Percentiles rank a stretch among this genome's conserved stretches.
Evolutionary conservation across 2,329 filamentous ascomycete genomes (phyloP).

Genomic region (Colletotrichum sp.): DNA sequence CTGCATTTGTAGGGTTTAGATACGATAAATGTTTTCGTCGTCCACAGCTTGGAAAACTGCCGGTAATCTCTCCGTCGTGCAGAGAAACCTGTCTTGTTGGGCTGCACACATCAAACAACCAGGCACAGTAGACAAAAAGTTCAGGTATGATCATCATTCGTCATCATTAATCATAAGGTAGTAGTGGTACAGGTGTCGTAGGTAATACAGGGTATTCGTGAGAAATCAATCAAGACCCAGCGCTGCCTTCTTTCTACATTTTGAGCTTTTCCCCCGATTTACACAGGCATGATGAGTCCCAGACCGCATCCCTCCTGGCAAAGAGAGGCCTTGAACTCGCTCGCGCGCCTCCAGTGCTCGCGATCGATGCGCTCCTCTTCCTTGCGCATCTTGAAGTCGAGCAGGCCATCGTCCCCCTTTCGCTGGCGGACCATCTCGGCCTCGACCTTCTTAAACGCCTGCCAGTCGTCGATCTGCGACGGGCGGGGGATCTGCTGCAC

Average conservation of each 20-base stretch:
- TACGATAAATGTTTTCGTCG: background rate
- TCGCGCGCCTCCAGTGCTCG: constrained; percentile 19
- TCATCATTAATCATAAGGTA: constrained; percentile 11
- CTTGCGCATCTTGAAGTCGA: constrained; percentile 19
- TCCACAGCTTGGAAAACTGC: background rate
- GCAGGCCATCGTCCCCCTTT: constrained; percentile 16
- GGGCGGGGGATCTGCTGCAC: constrained; percentile 52
- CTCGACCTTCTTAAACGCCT: constrained; percentile 46
- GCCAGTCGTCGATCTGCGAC: constrained; percentile 62
- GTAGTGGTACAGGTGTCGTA: constrained; percentile 8
- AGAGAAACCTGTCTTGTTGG: background rate
- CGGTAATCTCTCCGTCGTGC: rapidly evolving
- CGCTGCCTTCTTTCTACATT: background rate
- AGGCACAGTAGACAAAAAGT: background rate
- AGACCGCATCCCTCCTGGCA: background rate
- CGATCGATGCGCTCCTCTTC: constrained; percentile 20
- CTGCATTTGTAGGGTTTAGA: background rate
- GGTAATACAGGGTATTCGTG: constrained; percentile 17
- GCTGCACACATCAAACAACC: background rate
- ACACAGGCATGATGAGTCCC: constrained; percentile 2
- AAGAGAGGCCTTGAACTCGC: constrained; percentile 17
- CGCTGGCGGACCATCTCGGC: constrained; percentile 17
- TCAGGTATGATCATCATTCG: background rate
- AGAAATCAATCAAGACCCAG: background rate
- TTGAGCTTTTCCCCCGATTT: background rate